Evolutionary conservation across 2,329 filamentous ascomycete genomes (phyloP), one percentile per base, ranked within the genome.

Genomic region (Sphaerulina musiva): DNA sequence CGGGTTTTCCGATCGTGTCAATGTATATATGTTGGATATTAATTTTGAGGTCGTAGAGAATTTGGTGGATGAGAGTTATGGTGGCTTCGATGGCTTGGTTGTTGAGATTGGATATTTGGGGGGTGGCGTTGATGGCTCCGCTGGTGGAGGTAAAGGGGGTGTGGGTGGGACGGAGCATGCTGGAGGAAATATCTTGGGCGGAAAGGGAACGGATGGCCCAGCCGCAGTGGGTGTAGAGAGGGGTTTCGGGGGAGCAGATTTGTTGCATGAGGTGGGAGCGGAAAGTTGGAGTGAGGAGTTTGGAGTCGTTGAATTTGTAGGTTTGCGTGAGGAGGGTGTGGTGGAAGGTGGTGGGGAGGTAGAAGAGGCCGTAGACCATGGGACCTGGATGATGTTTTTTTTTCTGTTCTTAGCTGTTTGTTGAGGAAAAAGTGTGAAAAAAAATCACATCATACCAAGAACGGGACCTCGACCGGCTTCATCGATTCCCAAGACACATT

Each of bases 51-150:
- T 17, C 14, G 14, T 17, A 17, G 14, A 17, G 79, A 3, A 95
- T 87, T 36, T 83, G 84, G 52, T 82, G 78, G 65, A 97, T 92
- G 49, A 98, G 77, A 39, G 81, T 81, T 23, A 95, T 82, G 0
- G 92, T 97, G 3, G 92, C 88, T 70, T 95, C 91, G 82, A 93
- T 86, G 14, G 92, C 92, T 72, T 98, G 93, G 4, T 90, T 89
- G 69, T 98, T 98, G 60, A 98, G 81, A 69, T 98, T 98, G 74
- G 96, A 95, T 3, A 76, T 75, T 17, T 17, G 14, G 14, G 14
- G 14, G 14, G 14, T 17, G 14, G 1, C 14, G 14, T 17, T 17
- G 14, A n/a, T n/a, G n/a, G n/a, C n/a, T n/a, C n/a, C n/a, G n/a
- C n/a, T n/a, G n/a, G n/a, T n/a, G n/a, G n/a, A n/a, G n/a, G n/a